Evolutionary conservation across 2,329 filamentous ascomycete species (phyloP).

Genomic region (Aspergillus brasiliensis): DNA sequence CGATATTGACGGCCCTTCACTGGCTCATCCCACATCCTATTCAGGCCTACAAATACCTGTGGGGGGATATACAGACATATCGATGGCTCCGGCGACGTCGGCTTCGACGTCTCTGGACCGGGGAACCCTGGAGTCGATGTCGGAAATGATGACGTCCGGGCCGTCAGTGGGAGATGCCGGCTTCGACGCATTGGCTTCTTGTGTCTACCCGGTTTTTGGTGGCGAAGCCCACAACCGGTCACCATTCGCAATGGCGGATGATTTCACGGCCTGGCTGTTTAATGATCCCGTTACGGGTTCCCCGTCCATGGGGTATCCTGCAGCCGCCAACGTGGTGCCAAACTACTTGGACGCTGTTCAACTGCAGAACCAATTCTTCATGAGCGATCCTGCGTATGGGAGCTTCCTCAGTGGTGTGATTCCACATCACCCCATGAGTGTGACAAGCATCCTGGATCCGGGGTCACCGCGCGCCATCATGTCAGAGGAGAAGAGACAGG

Average conservation of each 20-base stretch:
- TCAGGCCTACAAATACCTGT: constrained; percentile 20
- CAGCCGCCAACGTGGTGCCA: constrained; percentile 43
- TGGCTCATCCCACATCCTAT: constrained; percentile 22
- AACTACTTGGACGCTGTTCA: constrained; percentile 46
- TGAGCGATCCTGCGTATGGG: constrained; percentile 52
- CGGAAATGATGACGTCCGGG: constrained; percentile 28
- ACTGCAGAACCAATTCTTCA: constrained; percentile 54
- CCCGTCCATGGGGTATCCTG: constrained; percentile 54
- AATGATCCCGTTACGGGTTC: constrained; percentile 64
- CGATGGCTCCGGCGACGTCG: constrained; percentile 23
- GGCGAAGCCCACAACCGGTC: constrained; percentile 81
- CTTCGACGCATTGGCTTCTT: constrained; percentile 42
- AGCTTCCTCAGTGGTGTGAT: constrained; percentile 52
- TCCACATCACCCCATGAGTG: constrained; percentile 81
- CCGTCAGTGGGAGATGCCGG: constrained; percentile 28
- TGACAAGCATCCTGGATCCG: constrained; percentile 80
- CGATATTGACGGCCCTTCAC: constrained; percentile 20
- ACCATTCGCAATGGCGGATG: constrained; percentile 83
- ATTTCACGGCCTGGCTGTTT: constrained; percentile 84
- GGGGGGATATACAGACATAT: constrained; percentile 23
- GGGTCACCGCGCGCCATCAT: constrained; percentile 77
- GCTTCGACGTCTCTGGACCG: constrained; percentile 29
- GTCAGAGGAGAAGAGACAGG: constrained; percentile 83
- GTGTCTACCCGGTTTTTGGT: constrained; percentile 80
- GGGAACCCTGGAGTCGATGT: constrained; percentile 26